These are phyloP conservation scores for Gloeopeniophorella convolvens DNA, from an alignment of 768 basidiomycete genomes.

Conservation along the genomic window DNA sequence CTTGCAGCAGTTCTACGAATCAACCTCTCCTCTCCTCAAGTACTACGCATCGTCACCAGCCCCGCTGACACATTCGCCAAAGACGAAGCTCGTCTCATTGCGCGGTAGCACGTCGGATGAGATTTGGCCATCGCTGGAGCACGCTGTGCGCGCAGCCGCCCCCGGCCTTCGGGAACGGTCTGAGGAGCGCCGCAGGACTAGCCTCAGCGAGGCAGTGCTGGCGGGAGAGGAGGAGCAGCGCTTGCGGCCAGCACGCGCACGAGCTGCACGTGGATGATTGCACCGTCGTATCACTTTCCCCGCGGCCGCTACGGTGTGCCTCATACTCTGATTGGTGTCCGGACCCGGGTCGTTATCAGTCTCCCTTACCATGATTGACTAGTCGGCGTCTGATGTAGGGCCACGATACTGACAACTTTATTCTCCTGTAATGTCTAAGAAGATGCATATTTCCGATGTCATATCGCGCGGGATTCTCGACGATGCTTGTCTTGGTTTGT, in stretches of 20 bases:
- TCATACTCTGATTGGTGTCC: too few relatives aligned
- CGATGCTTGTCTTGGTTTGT: conserved; percentile 3
- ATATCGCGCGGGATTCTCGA: conserved; percentile 6
- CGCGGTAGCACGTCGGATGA: conserved; percentile 76
- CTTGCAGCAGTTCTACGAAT: conserved; percentile 66
- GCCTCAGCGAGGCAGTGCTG: conserved; percentile 49
- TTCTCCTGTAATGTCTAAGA: too few relatives aligned
- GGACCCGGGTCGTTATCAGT: too few relatives aligned
- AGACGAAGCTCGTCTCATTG: conserved; percentile 51
- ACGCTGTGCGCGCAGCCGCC: conserved; percentile 48
- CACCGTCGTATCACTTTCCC: too few relatives aligned
- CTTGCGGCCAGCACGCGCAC: background rate
- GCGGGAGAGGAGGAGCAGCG: conserved; percentile 23
- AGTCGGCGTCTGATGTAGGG: background rate
- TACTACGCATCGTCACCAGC: conserved; percentile 51
- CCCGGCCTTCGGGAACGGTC: conserved; percentile 50
- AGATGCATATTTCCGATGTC: background rate
- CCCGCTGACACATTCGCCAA: conserved; percentile 19
- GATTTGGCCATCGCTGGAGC: conserved; percentile 83
- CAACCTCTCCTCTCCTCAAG: conserved; percentile 74
- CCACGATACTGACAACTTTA: too few relatives aligned
- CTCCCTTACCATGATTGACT: too few relatives aligned
- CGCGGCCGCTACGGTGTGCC: too few relatives aligned
- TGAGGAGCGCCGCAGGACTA: conserved; percentile 40
- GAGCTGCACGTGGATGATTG: background rate